phyloP scores from a whole-genome alignment of 805 yeast species.

The Myxozyma mucilagina region DNA sequence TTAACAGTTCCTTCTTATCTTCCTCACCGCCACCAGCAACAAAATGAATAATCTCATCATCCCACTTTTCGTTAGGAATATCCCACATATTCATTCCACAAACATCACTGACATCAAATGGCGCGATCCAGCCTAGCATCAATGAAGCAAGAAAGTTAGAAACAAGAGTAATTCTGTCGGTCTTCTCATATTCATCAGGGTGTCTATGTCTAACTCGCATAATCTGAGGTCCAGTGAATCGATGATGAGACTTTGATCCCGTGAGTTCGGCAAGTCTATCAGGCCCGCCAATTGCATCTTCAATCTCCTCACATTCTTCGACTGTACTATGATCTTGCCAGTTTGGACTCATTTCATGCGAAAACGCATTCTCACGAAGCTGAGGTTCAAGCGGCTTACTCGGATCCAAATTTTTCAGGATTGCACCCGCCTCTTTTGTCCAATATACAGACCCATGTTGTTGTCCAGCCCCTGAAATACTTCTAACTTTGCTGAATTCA shows the following conservation, averaged over 20 bases:
- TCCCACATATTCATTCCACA: slow-evolving; percentile 93
- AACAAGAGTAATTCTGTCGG: slow-evolving; percentile 68
- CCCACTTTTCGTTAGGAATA: slow-evolving; percentile 56
- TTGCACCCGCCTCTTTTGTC: slow-evolving; percentile 51
- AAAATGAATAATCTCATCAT: slow-evolving; percentile 54
- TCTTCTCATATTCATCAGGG: slow-evolving; percentile 54
- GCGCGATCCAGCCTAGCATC: slow-evolving; percentile 61
- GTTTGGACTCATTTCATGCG: slow-evolving; percentile 72
- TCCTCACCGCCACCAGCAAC: slow-evolving; percentile 41
- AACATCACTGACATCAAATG: slow-evolving; percentile 80
- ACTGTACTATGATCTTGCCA: slow-evolving; percentile 95
- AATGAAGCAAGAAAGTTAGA: slow-evolving; percentile 77
- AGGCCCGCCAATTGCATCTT: slow-evolving; percentile 61
- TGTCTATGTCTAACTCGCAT: slow-evolving; percentile 61
- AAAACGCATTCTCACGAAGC: slow-evolving; percentile 53
- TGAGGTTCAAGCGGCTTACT: slow-evolving; percentile 46
- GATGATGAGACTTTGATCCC: slow-evolving; percentile 84
- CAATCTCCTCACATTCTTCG: slow-evolving; percentile 62
- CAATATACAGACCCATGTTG: slow-evolving; percentile 91
- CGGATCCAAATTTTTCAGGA: slow-evolving; percentile 46
- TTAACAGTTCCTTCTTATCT: slow-evolving; percentile 43
- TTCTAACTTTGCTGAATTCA: slow-evolving; percentile 60
- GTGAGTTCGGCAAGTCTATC: slow-evolving; percentile 61
- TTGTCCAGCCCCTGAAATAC: slow-evolving; percentile 83
- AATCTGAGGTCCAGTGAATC: slow-evolving; percentile 93